phyloP scores from a whole-genome alignment of 176 grass and related monocot genomes.

The Oryza longistaminata region DNA sequence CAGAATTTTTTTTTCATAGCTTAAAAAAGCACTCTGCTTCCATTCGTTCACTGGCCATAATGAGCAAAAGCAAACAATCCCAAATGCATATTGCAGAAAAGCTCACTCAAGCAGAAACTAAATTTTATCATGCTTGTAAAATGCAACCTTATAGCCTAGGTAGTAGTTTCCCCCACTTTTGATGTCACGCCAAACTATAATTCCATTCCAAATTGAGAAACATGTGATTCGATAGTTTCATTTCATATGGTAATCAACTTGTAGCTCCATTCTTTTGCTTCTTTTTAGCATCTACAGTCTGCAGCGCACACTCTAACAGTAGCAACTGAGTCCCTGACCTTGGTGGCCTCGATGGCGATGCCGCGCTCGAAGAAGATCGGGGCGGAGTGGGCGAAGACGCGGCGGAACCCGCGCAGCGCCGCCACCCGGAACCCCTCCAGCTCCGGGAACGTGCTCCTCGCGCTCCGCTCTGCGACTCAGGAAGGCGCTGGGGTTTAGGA shows the following conservation, averaged over 20 bases:
- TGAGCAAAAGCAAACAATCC: background rate
- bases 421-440: constrained; percentile 49
- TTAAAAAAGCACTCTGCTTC: background rate
- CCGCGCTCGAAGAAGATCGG: constrained; percentile 81
- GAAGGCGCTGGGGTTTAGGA: background rate
- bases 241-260: no score
- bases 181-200: no score
- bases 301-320: no score
- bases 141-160: background rate
- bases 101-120: background rate
- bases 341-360: constrained; percentile 63
- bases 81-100: background rate
- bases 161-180: no score
- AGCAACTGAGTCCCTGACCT: background rate
- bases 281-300: no score
- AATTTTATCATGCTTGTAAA: background rate
- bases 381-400: constrained; percentile 81
- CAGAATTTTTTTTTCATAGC: constrained; percentile 17
- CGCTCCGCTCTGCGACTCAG: constrained; percentile 59
- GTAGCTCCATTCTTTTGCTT: no score
- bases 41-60: background rate
- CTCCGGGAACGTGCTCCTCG: constrained; percentile 94
- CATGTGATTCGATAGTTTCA: no score
- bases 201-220: no score
- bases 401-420: constrained; percentile 36